These are phyloP conservation scores for Hemileia vastatrix DNA, from an alignment of 1,284 basidiomycete genomes.

Conservation along the genomic window DNA sequence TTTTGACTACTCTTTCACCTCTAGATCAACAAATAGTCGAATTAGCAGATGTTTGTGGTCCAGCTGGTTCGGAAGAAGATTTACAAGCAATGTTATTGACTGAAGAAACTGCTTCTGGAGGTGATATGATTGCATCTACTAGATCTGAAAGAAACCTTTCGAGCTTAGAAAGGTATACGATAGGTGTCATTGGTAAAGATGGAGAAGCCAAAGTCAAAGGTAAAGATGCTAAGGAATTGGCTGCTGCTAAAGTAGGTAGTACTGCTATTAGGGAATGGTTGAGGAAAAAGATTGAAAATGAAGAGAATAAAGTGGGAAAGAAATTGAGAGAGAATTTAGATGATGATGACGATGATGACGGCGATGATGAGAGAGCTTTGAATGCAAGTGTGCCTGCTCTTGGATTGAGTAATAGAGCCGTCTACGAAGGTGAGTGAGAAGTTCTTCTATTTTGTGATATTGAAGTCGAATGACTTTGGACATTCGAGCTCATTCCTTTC, in stretches of 20 bases:
- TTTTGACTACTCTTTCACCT: neutral
- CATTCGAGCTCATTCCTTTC: too few species aligned
- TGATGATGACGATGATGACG: too few species aligned
- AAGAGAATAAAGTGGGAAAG: too few species aligned
- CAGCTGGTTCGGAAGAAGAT: slow-evolving; percentile 70
- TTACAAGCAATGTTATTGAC: slow-evolving; percentile 79
- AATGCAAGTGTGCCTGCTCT: too few species aligned
- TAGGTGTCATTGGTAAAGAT: slow-evolving; percentile 18
- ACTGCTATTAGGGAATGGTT: slow-evolving; percentile 10
- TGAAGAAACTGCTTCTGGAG: slow-evolving; percentile 69
- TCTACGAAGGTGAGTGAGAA: too few species aligned
- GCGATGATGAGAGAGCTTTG: too few species aligned
- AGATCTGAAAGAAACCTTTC: slow-evolving; percentile 4
- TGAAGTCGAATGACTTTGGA: too few species aligned
- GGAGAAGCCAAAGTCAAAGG: neutral
- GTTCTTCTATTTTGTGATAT: too few species aligned
- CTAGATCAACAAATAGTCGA: slow-evolving; percentile 6
- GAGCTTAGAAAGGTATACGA: slow-evolving; percentile 24
- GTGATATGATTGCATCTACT: slow-evolving; percentile 54
- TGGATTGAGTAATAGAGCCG: too few species aligned
- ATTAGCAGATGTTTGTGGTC: slow-evolving; percentile 65
- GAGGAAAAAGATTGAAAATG: too few species aligned
- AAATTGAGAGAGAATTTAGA: too few species aligned
- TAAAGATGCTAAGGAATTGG: neutral
- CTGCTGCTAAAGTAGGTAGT: slow-evolving; percentile 17